These are phyloP conservation scores for Colletotrichum destructivum DNA, from an alignment of 2,329 filamentous ascomycete species.

Conservation along the genomic window DNA sequence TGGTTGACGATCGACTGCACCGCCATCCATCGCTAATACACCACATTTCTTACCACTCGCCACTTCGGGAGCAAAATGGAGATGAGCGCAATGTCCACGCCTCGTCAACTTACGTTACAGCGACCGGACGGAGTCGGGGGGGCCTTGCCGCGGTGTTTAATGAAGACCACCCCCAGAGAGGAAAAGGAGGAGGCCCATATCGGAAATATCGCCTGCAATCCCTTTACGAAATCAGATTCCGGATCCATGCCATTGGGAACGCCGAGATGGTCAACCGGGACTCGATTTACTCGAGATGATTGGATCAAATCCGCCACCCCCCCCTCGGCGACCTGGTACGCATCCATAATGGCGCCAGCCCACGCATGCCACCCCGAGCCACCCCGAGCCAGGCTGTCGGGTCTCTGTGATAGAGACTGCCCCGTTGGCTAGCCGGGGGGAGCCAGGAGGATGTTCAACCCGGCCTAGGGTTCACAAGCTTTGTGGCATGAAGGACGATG, in stretches of 20 bases:
- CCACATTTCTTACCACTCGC: not conserved
- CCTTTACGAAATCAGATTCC: constrained; percentile 38
- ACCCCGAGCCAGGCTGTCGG: constrained; percentile 31
- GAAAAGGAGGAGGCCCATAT: constrained; percentile 33
- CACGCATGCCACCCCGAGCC: constrained; percentile 15
- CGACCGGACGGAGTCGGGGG: constrained; percentile 1
- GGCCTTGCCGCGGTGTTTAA: constrained; percentile 6
- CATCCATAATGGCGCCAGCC: constrained; percentile 31
- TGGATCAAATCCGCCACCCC: not conserved
- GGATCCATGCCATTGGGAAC: constrained; percentile 39
- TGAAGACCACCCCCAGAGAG: constrained; percentile 9
- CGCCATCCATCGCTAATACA: not conserved
- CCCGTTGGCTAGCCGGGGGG: constrained; percentile 7
- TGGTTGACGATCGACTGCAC: constrained; percentile 20
- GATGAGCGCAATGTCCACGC: not conserved
- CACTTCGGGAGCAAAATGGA: not conserved
- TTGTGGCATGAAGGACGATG: not conserved
- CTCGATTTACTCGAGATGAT: constrained; percentile 17
- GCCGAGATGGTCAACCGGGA: constrained; percentile 29
- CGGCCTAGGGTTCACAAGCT: constrained; percentile 3
- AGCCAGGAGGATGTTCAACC: not conserved
- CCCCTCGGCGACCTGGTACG: constrained; percentile 14
- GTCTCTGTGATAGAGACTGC: not conserved
- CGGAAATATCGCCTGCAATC: constrained; percentile 33
- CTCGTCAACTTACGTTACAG: constrained; percentile 23